Base-by-base conservation (phyloP, 495 filamentous ascomycete genomes). In the Clohesyomyces aquaticus region DNA sequence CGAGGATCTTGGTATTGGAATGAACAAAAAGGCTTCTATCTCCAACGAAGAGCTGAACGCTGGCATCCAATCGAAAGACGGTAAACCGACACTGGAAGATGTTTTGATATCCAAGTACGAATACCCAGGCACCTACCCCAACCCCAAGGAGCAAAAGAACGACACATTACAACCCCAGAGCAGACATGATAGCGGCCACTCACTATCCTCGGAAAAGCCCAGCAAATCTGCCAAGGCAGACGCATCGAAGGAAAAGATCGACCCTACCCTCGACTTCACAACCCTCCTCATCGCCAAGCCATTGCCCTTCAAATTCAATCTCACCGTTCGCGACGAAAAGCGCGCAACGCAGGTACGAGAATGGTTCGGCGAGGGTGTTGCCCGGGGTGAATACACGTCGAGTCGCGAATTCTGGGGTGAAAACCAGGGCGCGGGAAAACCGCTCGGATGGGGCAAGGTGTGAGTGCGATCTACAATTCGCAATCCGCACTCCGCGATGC, bases 271-370 rank as follows among this genome's bases (percentile, higher is more conserved):
- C 32, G 60, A 70, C 50, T 75, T 67, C 65, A 64, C 71, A 4
- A 70, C 71, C n/a, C 62, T 73, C 8, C 60, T 75, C 18, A 75
- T 73, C 43, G 73, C 73, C 14, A 75, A 75, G 51, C 73, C 73
- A 4, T 42, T 68, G 9, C 73, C 71, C 9, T 75, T 75, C 61
- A 58, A 65, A n/a, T 75, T 75, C 58, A 38, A 56, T n/a, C 48
- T 75, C 26, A 38, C 11, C 27, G 38, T 66, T 14, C 68, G 73
- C 22, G 60, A 69, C 42, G 16, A 22, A 21, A 49, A 45, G 28
- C 66, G 71, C 4, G 73, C 68, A n/a, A 45, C 46, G 14, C 56
- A 66, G 18, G 63, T 66, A 11, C 59, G 60, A n/a, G n/a, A 48
- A n/a, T 28, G 66, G 18, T 75, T 63, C 57, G 47, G 53, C 27